These are phyloP conservation scores for Ogataea degrootiae DNA, from an alignment of 805 yeast genomes.

Conservation along the genomic window DNA sequence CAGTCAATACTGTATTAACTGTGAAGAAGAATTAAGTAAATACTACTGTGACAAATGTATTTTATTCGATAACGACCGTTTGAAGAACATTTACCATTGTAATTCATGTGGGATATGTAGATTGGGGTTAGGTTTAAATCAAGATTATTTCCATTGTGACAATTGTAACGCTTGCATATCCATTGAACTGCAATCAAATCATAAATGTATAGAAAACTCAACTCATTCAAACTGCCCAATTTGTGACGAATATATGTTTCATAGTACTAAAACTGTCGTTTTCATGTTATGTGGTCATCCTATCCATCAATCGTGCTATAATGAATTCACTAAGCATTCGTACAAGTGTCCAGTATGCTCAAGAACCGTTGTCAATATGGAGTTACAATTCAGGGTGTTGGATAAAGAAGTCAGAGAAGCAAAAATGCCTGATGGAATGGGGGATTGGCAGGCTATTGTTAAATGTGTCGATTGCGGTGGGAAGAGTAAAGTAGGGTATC, in stretches of 20 bases:
- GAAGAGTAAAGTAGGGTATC: constrained; percentile 69
- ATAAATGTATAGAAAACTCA: constrained; percentile 79
- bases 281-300: constrained; percentile 95
- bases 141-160: constrained; percentile 88
- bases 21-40: constrained; percentile 62
- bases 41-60: constrained; percentile 78
- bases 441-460: constrained; percentile 68
- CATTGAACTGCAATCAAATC: constrained; percentile 69
- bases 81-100: constrained; percentile 85
- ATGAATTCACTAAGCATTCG: constrained; percentile 73
- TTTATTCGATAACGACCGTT: constrained; percentile 74
- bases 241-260: constrained; percentile 86
- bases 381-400: constrained; percentile 77
- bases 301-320: constrained; percentile 80
- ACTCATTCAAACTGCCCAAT: constrained; percentile 92
- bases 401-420: constrained; percentile 78
- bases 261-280: constrained; percentile 75
- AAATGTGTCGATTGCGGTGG: constrained; percentile 87
- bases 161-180: constrained; percentile 86
- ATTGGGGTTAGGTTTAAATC: constrained; percentile 80
- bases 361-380: constrained; percentile 80
- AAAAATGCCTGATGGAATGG: constrained; percentile 76
- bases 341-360: constrained; percentile 92
- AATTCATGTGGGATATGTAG: constrained; percentile 91
- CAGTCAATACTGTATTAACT: constrained; percentile 58